Base-by-base conservation (phyloP, 305 asterid species). In the Solanum hybrid region DNA sequence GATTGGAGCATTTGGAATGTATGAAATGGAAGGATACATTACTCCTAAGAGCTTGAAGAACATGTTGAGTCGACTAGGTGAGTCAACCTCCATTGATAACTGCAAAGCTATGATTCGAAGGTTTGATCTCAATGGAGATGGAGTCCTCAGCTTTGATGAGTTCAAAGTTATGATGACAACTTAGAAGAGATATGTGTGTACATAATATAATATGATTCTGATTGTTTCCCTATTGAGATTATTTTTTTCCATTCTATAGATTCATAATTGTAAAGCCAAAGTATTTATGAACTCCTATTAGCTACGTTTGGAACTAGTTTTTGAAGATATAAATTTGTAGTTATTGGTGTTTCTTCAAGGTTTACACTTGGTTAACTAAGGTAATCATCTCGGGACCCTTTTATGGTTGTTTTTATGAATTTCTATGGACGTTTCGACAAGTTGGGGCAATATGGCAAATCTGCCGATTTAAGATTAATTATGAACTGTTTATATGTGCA, bases 21-120 rank as follows among this genome's bases (percentile, higher is more conserved):
- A 93, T 88, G 96, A 93, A 92, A 92, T 82, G 88, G 96, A 93
- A 46, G 96, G 95, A 0, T 90, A 90, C 92, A 95, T 95, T 37
- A 94, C 95, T 40, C 91, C 96, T 17, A 94, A 87, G 92, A 96
- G 96, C 84, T 90, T 94, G 79, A 90, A 94, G 32, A 82, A n/a
- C 82, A 95, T 93, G 75, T 66, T 95, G 87, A 90, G 90, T 72
- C 93, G 95, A 75, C 96, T 94, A 5, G 95, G 96, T 22, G 93
- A 92, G 34, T 88, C 31, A 82, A 94, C 91, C 77, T 82, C 96
- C 76, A 66, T 89, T 6, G 77, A 92, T 72, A 94, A 93, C 46
- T 90, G 93, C 87, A 90, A 40, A 86, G 79, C 60, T 35, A 90
- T 90, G 92, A 88, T 90, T 2, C 11, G 2, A 5, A 66, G 75